Evolutionary conservation across 2,329 filamentous ascomycete species (phyloP).

Genomic region (Botryotinia narcissicola): DNA sequence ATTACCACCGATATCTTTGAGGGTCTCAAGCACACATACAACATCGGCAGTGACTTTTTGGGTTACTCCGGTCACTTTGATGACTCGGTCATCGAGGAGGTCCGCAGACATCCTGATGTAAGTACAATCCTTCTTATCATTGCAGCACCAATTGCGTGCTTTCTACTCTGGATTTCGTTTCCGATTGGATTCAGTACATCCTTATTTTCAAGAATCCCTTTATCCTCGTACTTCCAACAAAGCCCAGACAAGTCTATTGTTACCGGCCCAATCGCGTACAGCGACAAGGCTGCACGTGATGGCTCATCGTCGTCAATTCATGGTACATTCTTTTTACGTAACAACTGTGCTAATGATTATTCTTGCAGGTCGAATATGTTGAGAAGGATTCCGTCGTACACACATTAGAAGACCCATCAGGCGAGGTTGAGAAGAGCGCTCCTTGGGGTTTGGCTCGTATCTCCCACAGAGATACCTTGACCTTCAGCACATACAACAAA

Average conservation of each 20-base stretch:
- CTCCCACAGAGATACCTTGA: conserved; percentile 84
- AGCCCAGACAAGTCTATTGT: not conserved
- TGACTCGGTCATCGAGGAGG: conserved; percentile 86
- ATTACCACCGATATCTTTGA: conserved; percentile 68
- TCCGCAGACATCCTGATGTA: conserved; percentile 95
- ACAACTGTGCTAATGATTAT: conserved; percentile 28
- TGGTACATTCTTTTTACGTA: not conserved
- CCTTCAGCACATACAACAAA: conserved; percentile 95
- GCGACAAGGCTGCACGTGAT: conserved; percentile 31
- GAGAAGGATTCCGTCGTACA: conserved; percentile 93
- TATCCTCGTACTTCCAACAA: not conserved
- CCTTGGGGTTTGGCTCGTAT: conserved; percentile 99
- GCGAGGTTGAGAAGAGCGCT: conserved; percentile 79
- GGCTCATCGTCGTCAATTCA: not conserved
- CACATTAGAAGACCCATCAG: conserved; percentile 61
- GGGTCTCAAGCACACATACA: conserved; percentile 95
- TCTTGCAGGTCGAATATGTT: conserved; percentile 82
- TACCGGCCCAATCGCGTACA: conserved; percentile 9
- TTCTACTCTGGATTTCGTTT: conserved; percentile 5
- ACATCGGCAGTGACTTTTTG: conserved; percentile 78
- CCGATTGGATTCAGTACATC: not conserved
- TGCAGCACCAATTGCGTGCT: conserved; percentile 3
- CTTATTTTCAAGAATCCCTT: conserved; percentile 9
- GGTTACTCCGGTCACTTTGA: conserved; percentile 97
- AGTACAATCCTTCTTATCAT: conserved; percentile 48